Evolutionary conservation across 1,284 basidiomycete genomes (phyloP).

Genomic region (Pseudozyma pruni): DNA sequence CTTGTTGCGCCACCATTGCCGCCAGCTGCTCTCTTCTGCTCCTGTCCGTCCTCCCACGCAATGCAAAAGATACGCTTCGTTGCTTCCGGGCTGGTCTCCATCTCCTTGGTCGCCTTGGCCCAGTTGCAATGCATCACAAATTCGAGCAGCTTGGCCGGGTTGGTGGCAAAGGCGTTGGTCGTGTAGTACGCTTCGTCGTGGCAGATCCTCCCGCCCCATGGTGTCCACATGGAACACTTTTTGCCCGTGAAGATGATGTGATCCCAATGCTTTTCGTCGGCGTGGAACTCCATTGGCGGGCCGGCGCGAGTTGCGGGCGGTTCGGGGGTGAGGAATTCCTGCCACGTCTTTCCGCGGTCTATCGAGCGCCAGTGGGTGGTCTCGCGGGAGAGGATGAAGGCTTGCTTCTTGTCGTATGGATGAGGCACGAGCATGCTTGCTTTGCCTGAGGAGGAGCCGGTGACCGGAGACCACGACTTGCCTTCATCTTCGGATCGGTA

Average conservation of each 20-base stretch:
- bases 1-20: slow-evolving; percentile 28
- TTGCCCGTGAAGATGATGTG: slow-evolving; percentile 63
- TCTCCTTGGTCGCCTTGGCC: slow-evolving; percentile 61
- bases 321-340: slow-evolving; percentile 57
- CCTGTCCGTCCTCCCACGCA: slow-evolving; percentile 57
- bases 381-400: slow-evolving; percentile 60
- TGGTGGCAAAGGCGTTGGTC: slow-evolving; percentile 58
- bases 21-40: slow-evolving; percentile 4
- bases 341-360: slow-evolving; percentile 64
- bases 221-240: slow-evolving; percentile 58
- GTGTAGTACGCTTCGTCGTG: slow-evolving; percentile 69
- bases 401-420: slow-evolving; percentile 77
- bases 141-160: slow-evolving; percentile 52
- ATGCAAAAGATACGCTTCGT: slow-evolving; percentile 63
- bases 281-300: slow-evolving; percentile 63
- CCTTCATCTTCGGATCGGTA: slow-evolving; percentile 90
- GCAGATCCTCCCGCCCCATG: slow-evolving; percentile 57
- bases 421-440: slow-evolving; percentile 84
- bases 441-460: slow-evolving; percentile 75
- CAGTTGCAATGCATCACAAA: slow-evolving; percentile 62
- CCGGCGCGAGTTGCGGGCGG: slow-evolving; percentile 54
- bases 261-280: slow-evolving; percentile 57
- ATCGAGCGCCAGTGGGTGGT: slow-evolving; percentile 61
- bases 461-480: slow-evolving; percentile 78
- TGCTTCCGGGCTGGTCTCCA: slow-evolving; percentile 41